phyloP scores from a whole-genome alignment of 1,284 basidiomycete genomes.

The Anthracocystis panici-leucophaei region DNA sequence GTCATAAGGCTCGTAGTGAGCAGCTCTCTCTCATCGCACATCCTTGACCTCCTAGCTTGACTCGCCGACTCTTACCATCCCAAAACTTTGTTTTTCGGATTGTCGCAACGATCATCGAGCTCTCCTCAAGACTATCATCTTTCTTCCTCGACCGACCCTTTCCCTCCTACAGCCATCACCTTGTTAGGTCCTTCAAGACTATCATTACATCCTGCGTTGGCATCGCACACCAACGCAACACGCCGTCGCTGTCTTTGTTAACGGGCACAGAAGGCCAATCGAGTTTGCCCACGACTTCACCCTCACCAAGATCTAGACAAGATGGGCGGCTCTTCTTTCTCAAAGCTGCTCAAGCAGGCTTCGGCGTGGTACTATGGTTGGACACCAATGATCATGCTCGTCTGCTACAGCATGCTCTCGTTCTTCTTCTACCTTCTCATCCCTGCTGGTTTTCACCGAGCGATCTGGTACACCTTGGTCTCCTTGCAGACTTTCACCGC shows the following conservation, averaged over 20 bases:
- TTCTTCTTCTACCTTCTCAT: slow-evolving; percentile 59
- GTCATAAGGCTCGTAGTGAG: not conserved
- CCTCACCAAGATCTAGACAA: not conserved
- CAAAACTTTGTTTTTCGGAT: too few relatives aligned
- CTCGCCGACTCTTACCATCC: too few relatives aligned
- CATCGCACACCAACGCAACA: not conserved
- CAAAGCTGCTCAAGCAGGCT: slow-evolving; percentile 19
- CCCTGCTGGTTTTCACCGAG: slow-evolving; percentile 48
- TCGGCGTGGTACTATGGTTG: slow-evolving; percentile 53
- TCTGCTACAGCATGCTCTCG: slow-evolving; percentile 46
- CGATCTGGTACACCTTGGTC: slow-evolving; percentile 53
- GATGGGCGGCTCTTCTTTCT: slow-evolving; percentile 22
- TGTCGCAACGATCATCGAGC: not conserved
- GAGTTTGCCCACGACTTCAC: not conserved
- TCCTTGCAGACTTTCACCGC: slow-evolving; percentile 58
- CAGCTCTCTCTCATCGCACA: too few relatives aligned
- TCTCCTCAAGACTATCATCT: not conserved
- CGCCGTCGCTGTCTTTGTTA: not conserved
- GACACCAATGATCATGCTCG: slow-evolving; percentile 60
- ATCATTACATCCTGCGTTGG: too few relatives aligned
- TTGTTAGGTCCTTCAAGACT: not conserved
- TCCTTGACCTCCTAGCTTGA: too few relatives aligned
- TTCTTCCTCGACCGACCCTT: not conserved
- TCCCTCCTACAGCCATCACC: not conserved
- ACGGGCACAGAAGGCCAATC: not conserved